Conservation (phyloP, 163 green algal genomes). For the Scenedesmus sp. region DNA sequence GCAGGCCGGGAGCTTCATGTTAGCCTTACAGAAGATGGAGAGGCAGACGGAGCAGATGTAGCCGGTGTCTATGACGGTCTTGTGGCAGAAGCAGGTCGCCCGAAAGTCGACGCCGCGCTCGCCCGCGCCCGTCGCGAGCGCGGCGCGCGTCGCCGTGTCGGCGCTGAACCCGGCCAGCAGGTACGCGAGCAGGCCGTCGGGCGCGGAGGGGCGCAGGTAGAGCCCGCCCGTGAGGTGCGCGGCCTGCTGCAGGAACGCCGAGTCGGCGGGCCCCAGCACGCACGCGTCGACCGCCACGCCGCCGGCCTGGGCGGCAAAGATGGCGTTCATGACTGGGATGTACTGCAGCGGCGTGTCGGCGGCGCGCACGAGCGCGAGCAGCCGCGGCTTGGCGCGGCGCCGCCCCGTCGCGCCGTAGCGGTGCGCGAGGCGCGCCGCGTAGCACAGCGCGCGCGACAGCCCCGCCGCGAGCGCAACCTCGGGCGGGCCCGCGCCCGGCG, state of each 20-base stretch:
- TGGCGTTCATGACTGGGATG: slow-evolving; percentile 94
- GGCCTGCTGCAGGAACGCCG: slow-evolving; percentile 83
- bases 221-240: slow-evolving; percentile 84
- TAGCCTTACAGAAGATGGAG: slow-evolving; percentile 85
- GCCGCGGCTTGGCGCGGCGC: slow-evolving; percentile 49
- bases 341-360: slow-evolving; percentile 84
- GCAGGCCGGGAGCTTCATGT: slow-evolving; percentile 55
- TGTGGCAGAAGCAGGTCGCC: slow-evolving; percentile 95
- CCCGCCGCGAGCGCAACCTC: slow-evolving; percentile 58
- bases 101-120: slow-evolving; percentile 83
- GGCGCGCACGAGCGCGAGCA: slow-evolving; percentile 71
- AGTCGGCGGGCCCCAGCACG: slow-evolving; percentile 67
- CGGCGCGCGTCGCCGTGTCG: slow-evolving; percentile 62
- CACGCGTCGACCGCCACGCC: slow-evolving; percentile 81
- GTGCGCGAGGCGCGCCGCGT: slow-evolving; percentile 60
- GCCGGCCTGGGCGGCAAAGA: slow-evolving; percentile 88
- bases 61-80: slow-evolving; percentile 79
- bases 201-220: slow-evolving; percentile 60
- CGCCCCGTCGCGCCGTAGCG: slow-evolving; percentile 2
- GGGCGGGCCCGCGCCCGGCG: too few relatives aligned
- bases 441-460: slow-evolving; percentile 81
- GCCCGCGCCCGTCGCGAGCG: slow-evolving; percentile 62
- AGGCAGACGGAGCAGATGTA: slow-evolving; percentile 95
- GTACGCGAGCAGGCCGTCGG: slow-evolving; percentile 74
- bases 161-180: slow-evolving; percentile 60